These are phyloP conservation scores for Oehlia diaphana DNA, from an alignment of 192 early-diverging fungal species.

Conservation along the genomic window DNA sequence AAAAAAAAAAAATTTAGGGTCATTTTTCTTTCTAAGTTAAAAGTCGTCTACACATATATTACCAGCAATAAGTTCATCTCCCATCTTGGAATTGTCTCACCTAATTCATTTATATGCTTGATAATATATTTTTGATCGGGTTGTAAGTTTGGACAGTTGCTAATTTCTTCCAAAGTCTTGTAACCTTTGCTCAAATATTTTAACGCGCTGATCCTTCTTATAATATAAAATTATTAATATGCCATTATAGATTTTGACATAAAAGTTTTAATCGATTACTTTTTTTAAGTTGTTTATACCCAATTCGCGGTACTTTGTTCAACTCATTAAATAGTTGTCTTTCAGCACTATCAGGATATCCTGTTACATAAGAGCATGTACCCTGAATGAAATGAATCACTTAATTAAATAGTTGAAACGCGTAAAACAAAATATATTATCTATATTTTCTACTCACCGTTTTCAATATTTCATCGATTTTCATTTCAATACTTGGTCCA, in stretches of 20 bases:
- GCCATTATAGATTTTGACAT: not conserved
- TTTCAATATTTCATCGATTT: constrained; percentile 30
- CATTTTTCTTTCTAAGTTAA: not conserved
- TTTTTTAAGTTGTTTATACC: not conserved
- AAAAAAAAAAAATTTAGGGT: not conserved
- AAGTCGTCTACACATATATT: not conserved
- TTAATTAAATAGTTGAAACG: not conserved
- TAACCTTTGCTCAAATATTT: constrained; percentile 28
- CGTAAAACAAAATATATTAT: too few relatives aligned
- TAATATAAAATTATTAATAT: not conserved
- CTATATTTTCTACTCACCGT: constrained; percentile 7
- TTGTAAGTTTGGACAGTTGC: constrained; percentile 5
- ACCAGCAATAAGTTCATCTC: constrained; percentile 1
- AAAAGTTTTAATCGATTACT: constrained; percentile 1
- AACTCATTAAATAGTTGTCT: constrained; percentile 17
- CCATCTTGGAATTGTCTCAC: constrained; percentile 9
- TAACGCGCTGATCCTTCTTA: constrained; percentile 15
- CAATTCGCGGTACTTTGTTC: constrained; percentile 14
- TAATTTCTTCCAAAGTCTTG: constrained; percentile 26
- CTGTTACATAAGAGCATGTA: constrained; percentile 3
- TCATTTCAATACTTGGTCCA: constrained; percentile 20
- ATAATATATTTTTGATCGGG: not conserved
- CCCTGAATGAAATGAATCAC: constrained; percentile 12
- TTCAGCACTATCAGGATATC: not conserved
- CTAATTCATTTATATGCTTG: constrained; percentile 22